phyloP scores from a whole-genome alignment of 805 yeast genomes.

The Starmerella sp. region DNA sequence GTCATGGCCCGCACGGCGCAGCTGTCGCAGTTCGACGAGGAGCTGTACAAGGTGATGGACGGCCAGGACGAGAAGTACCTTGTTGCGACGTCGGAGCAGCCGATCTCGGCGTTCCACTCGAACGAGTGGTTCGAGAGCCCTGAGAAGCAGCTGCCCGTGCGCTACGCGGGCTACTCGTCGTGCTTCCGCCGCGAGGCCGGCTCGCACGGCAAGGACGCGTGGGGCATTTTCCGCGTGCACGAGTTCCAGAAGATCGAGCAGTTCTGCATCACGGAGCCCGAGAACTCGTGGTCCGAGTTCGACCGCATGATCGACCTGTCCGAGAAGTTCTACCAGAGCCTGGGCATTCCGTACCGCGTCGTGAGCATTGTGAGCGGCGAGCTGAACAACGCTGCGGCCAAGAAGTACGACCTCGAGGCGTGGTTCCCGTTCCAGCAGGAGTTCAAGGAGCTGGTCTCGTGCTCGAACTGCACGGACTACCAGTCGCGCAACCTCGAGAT shows the following conservation, averaged over 20 bases:
- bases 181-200: slow-evolving; percentile 99
- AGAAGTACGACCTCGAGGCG: slow-evolving; percentile 96
- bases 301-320: slow-evolving; percentile 86
- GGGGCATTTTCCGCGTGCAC: slow-evolving; percentile 99
- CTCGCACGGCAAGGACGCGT: slow-evolving; percentile 97
- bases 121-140: slow-evolving; percentile 98
- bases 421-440: slow-evolving; percentile 99
- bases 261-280: slow-evolving; percentile 92
- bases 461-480: slow-evolving; percentile 98
- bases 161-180: slow-evolving; percentile 95
- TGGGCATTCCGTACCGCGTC: slow-evolving; percentile 90
- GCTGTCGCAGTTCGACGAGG: slow-evolving; percentile 95
- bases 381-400: slow-evolving; percentile 97
- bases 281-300: slow-evolving; percentile 94
- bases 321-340: slow-evolving; percentile 85
- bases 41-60: slow-evolving; percentile 89
- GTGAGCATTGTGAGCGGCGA: slow-evolving; percentile 98
- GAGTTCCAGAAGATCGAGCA: slow-evolving; percentile 98
- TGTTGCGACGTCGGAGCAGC: slow-evolving; percentile 98
- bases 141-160: slow-evolving; percentile 86
- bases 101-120: slow-evolving; percentile 94
- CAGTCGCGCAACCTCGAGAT: slow-evolving; percentile 97
- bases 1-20: slow-evolving; percentile 99
- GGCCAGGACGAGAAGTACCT: slow-evolving; percentile 96
- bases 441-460: slow-evolving; percentile 94